Percentiles rank a stretch among this genome's conserved stretches.
These are phyloP conservation scores for Zygosaccharomyces gambellarensis DNA, from an alignment of 805 yeast genomes.

Conservation along the genomic window DNA sequence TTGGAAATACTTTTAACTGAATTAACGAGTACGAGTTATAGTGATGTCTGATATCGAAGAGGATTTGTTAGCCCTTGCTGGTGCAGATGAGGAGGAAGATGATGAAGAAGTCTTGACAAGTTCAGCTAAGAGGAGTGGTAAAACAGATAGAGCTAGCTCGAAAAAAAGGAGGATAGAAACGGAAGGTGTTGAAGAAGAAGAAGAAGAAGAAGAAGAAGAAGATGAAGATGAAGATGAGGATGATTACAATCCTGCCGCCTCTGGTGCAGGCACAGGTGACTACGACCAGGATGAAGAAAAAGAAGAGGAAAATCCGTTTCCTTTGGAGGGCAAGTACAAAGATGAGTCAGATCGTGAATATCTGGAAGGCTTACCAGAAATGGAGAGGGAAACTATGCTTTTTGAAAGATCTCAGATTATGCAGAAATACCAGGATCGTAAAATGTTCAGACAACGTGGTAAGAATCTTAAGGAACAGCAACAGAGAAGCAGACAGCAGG, in stretches of 20 bases:
- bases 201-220: constrained; percentile 36
- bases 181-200: constrained; percentile 31
- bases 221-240: constrained; percentile 35
- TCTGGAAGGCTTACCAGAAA: constrained; percentile 73
- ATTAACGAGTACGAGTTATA: background rate
- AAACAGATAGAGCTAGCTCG: constrained; percentile 29
- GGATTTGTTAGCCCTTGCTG: constrained; percentile 94
- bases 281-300: constrained; percentile 38
- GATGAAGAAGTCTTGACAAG: constrained; percentile 34
- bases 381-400: constrained; percentile 84
- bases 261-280: constrained; percentile 23
- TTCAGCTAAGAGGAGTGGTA: constrained; percentile 24
- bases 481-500: constrained; percentile 25
- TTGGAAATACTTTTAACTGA: background rate
- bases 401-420: constrained; percentile 90
- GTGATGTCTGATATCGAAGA: constrained; percentile 85
- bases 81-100: constrained; percentile 49
- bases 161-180: constrained; percentile 35
- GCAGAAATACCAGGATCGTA: constrained; percentile 82
- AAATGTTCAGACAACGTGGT: constrained; percentile 77
- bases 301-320: constrained; percentile 69
- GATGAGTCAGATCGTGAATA: constrained; percentile 70
- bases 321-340: constrained; percentile 85
- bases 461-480: constrained; percentile 39
- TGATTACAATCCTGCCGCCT: constrained; percentile 36